Evolutionary conservation across 768 basidiomycete species (phyloP).

Genomic region (Lactarius quietus): DNA sequence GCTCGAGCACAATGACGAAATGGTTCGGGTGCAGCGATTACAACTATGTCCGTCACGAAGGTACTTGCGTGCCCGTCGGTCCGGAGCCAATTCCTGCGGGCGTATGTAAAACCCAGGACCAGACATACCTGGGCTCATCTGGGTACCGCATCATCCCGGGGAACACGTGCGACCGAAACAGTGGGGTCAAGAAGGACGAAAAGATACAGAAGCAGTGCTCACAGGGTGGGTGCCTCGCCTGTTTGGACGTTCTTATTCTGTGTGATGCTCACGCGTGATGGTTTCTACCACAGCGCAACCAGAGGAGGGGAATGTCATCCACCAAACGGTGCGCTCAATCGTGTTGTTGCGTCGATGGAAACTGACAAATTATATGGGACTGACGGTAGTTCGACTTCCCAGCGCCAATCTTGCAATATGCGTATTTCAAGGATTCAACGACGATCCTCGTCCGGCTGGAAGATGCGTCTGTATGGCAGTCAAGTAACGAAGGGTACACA

Average conservation of each 20-base stretch:
- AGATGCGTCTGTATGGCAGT: conserved; percentile 88
- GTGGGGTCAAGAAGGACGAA: conserved; percentile 65
- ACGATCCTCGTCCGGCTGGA: conserved; percentile 79
- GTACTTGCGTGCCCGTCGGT: conserved; percentile 78
- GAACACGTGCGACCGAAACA: conserved; percentile 67
- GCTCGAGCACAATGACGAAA: background rate
- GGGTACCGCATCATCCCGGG: conserved; percentile 93
- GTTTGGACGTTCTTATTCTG: background rate
- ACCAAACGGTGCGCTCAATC: conserved; percentile 59
- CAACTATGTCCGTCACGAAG: conserved; percentile 74
- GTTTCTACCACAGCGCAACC: conserved; percentile 58
- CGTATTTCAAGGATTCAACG: conserved; percentile 82
- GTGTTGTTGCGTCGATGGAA: background rate
- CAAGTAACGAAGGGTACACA: conserved; percentile 89
- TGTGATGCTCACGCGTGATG: conserved; percentile 5
- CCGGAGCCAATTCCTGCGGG: conserved; percentile 84
- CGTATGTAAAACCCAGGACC: conserved; percentile 53
- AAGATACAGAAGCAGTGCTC: conserved; percentile 72
- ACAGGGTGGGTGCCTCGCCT: conserved; percentile 45
- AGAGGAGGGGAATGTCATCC: conserved; percentile 68
- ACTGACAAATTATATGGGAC: background rate
- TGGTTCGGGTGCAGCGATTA: conserved; percentile 63
- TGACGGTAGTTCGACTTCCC: conserved; percentile 59
- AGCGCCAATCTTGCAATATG: conserved; percentile 61
- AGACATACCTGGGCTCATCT: conserved; percentile 81